Evolutionary conservation across 2,329 filamentous ascomycete genomes (phyloP).

Genomic region (Trichophyton schoenleinii): DNA sequence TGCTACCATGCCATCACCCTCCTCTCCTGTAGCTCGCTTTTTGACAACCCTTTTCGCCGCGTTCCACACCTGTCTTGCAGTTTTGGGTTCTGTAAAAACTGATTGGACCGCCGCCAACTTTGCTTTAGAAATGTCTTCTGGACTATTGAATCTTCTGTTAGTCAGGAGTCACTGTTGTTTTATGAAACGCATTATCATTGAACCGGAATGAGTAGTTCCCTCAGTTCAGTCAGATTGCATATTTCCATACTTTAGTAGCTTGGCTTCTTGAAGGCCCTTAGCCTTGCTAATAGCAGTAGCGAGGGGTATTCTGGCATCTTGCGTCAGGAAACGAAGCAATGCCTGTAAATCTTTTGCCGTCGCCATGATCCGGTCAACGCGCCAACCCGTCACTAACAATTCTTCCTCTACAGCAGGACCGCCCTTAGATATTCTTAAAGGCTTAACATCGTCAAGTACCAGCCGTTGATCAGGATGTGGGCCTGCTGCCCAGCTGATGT

Average conservation of each 20-base stretch:
- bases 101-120: conserved; percentile 32
- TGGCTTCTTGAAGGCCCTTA: conserved; percentile 40
- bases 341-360: conserved; percentile 25
- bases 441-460: no score
- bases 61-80: conserved; percentile 44
- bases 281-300: conserved; percentile 43
- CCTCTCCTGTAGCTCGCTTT: conserved; percentile 35
- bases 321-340: conserved; percentile 45
- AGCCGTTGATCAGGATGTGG: no score
- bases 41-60: conserved; percentile 46
- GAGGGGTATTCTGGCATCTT: conserved; percentile 46
- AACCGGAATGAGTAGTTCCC: background rate
- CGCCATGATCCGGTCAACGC: conserved; percentile 12
- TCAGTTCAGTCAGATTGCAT: background rate
- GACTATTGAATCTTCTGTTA: conserved; percentile 17
- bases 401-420: background rate
- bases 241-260: conserved; percentile 29
- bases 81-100: conserved; percentile 41
- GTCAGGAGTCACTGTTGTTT: background rate
- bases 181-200: background rate
- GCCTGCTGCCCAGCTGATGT: no score
- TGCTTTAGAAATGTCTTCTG: conserved; percentile 39
- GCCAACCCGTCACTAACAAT: conserved; percentile 23
- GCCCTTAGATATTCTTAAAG: no score
- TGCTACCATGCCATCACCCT: conserved; percentile 18